These are phyloP conservation scores for Abrus pulchellus DNA, from an alignment of 306 rosid species.

Conservation along the genomic window DNA sequence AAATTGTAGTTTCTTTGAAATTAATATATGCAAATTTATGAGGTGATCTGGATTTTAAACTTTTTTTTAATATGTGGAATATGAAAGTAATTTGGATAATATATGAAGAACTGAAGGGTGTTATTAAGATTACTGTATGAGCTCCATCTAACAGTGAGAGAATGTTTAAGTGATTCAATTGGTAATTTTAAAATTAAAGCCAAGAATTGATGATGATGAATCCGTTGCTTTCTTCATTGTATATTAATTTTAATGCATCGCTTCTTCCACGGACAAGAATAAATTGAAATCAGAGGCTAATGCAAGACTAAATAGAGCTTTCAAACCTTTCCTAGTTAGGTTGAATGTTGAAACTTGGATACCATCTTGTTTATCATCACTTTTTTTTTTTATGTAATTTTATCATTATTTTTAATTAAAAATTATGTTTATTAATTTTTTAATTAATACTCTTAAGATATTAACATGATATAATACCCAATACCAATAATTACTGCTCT, in stretches of 20 bases:
- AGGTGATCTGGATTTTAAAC: not conserved
- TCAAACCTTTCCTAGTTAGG: not conserved
- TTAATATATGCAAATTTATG: not conserved
- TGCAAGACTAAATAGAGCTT: not conserved
- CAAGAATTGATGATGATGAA: not conserved
- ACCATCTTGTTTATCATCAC: too few relatives aligned
- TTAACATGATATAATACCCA: too few relatives aligned
- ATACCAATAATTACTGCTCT: not conserved
- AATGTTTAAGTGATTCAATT: too few relatives aligned
- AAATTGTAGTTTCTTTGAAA: not conserved
- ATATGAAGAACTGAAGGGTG: too few relatives aligned
- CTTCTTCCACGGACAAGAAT: not conserved
- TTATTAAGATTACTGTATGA: too few relatives aligned
- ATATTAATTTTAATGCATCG: not conserved
- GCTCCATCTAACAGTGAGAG: too few relatives aligned
- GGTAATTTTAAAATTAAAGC: too few relatives aligned
- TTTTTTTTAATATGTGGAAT: not conserved
- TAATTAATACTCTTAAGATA: too few relatives aligned
- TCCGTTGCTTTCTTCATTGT: not conserved
- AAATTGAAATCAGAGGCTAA: not conserved
- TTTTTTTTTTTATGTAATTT: too few relatives aligned
- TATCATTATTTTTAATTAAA: too few relatives aligned
- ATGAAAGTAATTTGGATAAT: not conserved
- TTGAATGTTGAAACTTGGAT: slow-evolving; percentile 6
- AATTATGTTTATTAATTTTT: too few relatives aligned